A percentile compares a stretch with the other conserved stretches of the same genome.
These are phyloP conservation scores for Leucoagaricus sp. DNA, from an alignment of 1,284 basidiomycete genomes.

Conservation along the genomic window DNA sequence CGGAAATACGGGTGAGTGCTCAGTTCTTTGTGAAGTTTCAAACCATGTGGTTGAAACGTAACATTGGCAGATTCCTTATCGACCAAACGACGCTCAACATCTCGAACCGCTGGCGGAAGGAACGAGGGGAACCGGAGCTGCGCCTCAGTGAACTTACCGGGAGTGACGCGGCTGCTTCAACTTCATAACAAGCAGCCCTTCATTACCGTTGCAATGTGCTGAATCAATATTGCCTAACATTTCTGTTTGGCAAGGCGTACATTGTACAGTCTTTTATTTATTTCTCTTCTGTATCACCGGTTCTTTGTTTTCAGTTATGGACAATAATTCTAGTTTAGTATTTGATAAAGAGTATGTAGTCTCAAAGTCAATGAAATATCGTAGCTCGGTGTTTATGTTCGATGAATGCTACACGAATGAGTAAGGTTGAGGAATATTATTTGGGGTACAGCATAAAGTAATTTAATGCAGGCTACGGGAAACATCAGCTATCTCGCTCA, in stretches of 20 bases:
- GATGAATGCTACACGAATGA: too few relatives aligned
- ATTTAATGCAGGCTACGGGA: too few relatives aligned
- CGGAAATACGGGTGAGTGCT: constrained; percentile 71
- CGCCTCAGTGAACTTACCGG: constrained; percentile 54
- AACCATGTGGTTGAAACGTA: neutral
- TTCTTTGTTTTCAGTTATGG: too few relatives aligned
- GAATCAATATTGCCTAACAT: too few relatives aligned
- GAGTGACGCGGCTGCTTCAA: constrained; percentile 39
- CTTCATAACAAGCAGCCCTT: neutral
- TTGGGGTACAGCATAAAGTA: too few relatives aligned
- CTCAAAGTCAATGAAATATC: neutral
- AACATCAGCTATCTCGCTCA: neutral
- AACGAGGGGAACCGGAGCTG: constrained; percentile 71
- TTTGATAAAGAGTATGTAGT: neutral
- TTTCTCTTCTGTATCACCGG: too few relatives aligned
- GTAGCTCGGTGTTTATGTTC: too few relatives aligned
- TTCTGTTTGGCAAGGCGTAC: too few relatives aligned
- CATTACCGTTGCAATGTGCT: too few relatives aligned
- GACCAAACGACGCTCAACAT: constrained; percentile 64
- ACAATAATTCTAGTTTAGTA: too few relatives aligned
- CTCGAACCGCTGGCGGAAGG: constrained; percentile 76
- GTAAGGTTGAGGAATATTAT: neutral
- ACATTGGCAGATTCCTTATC: constrained; percentile 70
- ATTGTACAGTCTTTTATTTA: too few relatives aligned
- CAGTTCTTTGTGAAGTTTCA: neutral